Base-by-base conservation (phyloP, 306 rosid species). In the Lablab purpureus region DNA sequence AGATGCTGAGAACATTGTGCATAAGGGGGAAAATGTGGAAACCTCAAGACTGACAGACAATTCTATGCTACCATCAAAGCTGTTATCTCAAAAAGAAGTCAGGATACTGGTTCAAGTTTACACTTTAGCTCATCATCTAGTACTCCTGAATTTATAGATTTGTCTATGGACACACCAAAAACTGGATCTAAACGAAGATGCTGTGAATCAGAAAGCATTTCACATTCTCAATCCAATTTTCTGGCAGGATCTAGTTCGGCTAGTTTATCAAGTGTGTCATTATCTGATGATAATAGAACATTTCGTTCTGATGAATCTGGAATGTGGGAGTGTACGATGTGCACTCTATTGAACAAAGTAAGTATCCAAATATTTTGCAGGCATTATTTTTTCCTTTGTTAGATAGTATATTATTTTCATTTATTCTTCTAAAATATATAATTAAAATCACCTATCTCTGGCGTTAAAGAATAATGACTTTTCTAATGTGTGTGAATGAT, bases 291-390 rank as follows among this genome's bases (percentile, higher is more conserved):
- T 58, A 52, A 81, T 78, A 66, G 76, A 51, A 51, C 73, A 37
- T 78, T 54, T 67, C 69, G 71, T 71, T 76, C 71, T 2, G 88
- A 73, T 68, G 89, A 89, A 87, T 64, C 67, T 85, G 84, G 83
- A 73, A 77, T 67, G 90, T 94, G 99, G 99, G 88, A 86, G 73
- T 94, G 99, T 54, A 78, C 68, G 52, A 85, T 65, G 32, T 94
- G 99, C 94, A 94, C 99, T 74, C 84, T 94, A 41, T 79, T 92
- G 78, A 94, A 94, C 85, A 88, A 84, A 4, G 99, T 92, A 90
- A 84, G 93, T 80, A 49, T 81, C 47, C 60, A 15, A 67, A 73
- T 62, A 55, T 72, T 11, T 46, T 12, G 46, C 75, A 18, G 0
- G 14, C 32, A 50, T 81, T 81, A 4, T 32, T 3, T 63, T 75